A percentile compares a stretch with the other conserved stretches of the same genome.
Conservation (phyloP, 495 filamentous ascomycete species). For the Elaphomyces granulatus region DNA sequence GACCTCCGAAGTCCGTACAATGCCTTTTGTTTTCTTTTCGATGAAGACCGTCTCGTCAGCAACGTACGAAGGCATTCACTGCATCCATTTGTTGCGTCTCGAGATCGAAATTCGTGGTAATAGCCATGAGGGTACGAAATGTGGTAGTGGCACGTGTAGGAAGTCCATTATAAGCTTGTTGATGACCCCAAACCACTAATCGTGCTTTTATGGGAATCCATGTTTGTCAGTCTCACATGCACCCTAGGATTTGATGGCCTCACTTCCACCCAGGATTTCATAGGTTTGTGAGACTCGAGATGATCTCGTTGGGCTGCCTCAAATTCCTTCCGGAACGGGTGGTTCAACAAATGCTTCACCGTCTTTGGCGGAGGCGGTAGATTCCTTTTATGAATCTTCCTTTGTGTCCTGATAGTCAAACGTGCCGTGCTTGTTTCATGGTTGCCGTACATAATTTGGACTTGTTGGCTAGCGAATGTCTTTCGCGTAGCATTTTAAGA, state of each 20-base stretch:
- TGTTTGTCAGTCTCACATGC: constrained; percentile 10
- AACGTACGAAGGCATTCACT: constrained; percentile 18
- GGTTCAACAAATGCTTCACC: background rate
- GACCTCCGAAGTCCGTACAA: constrained; percentile 15
- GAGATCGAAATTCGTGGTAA: constrained; percentile 9
- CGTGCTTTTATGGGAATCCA: constrained; percentile 12
- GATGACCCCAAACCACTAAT: constrained; percentile 16
- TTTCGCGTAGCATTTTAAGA: too few relatives aligned
- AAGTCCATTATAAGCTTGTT: constrained; percentile 6
- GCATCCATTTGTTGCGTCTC: constrained; percentile 9
- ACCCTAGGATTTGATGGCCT: constrained; percentile 1
- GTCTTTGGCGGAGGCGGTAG: constrained; percentile 1
- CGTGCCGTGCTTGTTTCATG: too few relatives aligned
- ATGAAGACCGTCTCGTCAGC: constrained; percentile 7
- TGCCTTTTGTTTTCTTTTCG: constrained; percentile 4
- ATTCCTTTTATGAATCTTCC: too few relatives aligned
- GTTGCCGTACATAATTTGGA: too few relatives aligned
- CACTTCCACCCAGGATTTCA: constrained; percentile 1
- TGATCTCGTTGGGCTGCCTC: background rate
- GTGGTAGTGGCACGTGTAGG: constrained; percentile 11
- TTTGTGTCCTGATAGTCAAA: too few relatives aligned
- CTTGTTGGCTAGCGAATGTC: too few relatives aligned
- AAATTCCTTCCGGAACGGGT: background rate
- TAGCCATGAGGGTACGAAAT: constrained; percentile 10
- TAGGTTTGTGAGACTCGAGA: background rate